These are phyloP conservation scores for Neopestalotiopsis clavispora DNA, from an alignment of 2,329 filamentous ascomycete genomes.

Conservation along the genomic window DNA sequence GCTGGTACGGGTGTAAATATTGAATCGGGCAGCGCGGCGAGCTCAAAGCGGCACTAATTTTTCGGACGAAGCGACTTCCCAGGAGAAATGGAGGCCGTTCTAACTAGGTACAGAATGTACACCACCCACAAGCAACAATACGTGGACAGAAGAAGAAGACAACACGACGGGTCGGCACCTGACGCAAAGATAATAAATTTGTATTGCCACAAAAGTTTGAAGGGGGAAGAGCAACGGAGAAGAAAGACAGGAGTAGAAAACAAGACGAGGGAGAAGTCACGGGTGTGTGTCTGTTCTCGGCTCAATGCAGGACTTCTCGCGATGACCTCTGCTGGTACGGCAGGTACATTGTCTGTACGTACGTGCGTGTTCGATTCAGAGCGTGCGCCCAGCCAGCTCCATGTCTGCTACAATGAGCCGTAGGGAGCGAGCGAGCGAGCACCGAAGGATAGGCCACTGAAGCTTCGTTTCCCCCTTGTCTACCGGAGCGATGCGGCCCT, in stretches of 20 bases:
- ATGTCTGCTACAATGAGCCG: neutral
- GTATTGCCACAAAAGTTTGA: neutral
- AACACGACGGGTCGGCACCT: neutral
- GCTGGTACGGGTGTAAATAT: constrained; percentile 22
- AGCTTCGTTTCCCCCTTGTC: neutral
- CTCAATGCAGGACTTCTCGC: constrained; percentile 13
- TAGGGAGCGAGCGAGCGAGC: neutral
- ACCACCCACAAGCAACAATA: neutral
- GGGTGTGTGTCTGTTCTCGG: neutral
- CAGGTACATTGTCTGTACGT: no score
- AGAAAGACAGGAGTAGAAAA: neutral
- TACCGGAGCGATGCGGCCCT: neutral
- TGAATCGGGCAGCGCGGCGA: constrained; percentile 8
- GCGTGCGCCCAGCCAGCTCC: no score
- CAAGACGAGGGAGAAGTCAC: neutral
- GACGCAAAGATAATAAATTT: no score
- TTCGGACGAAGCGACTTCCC: neutral
- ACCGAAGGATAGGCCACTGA: neutral
- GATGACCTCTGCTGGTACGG: constrained; percentile 9
- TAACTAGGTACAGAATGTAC: neutral
- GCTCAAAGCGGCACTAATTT: neutral
- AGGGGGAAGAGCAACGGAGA: neutral
- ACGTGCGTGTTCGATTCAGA: no score
- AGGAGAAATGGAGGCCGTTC: constrained; percentile 9
- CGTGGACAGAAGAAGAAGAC: no score